These are phyloP conservation scores for Eucalyptus paniculata DNA, from an alignment of 345 rosid species.

Conservation along the genomic window DNA sequence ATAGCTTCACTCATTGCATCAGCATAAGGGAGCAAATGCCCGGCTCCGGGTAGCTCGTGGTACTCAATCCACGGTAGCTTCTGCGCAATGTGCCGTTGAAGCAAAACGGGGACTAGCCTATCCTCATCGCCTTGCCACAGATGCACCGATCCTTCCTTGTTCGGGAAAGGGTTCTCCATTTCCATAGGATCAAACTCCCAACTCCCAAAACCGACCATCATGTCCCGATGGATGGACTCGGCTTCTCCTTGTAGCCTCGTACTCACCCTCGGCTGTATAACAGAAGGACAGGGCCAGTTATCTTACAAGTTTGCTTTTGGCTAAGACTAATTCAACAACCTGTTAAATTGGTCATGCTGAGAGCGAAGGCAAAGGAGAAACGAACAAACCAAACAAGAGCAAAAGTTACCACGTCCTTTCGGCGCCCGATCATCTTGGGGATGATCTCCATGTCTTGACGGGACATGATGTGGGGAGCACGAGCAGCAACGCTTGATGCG, in stretches of 20 bases:
- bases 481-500: constrained; percentile 7
- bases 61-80: constrained; percentile 46
- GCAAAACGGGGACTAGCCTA: constrained; percentile 24
- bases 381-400: neutral
- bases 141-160: constrained; percentile 40
- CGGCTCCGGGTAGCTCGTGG: constrained; percentile 48
- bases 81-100: constrained; percentile 27
- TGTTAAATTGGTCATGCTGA: neutral
- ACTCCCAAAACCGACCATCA: constrained; percentile 49
- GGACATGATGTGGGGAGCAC: constrained; percentile 9
- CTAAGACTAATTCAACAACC: neutral
- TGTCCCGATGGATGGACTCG: constrained; percentile 49
- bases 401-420: constrained; percentile 1
- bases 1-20: constrained; percentile 43
- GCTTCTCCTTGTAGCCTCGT: constrained; percentile 41
- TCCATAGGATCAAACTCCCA: constrained; percentile 80
- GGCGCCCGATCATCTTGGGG: neutral
- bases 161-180: constrained; percentile 41
- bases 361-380: neutral
- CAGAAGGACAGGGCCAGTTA: neutral
- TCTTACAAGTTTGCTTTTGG: neutral
- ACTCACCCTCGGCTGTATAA: constrained; percentile 1
- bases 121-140: constrained; percentile 87
- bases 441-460: constrained; percentile 18
- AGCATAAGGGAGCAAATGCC: constrained; percentile 28